Evolutionary conservation across 768 basidiomycete species (phyloP).

Genomic region (Boletellus ananas): DNA sequence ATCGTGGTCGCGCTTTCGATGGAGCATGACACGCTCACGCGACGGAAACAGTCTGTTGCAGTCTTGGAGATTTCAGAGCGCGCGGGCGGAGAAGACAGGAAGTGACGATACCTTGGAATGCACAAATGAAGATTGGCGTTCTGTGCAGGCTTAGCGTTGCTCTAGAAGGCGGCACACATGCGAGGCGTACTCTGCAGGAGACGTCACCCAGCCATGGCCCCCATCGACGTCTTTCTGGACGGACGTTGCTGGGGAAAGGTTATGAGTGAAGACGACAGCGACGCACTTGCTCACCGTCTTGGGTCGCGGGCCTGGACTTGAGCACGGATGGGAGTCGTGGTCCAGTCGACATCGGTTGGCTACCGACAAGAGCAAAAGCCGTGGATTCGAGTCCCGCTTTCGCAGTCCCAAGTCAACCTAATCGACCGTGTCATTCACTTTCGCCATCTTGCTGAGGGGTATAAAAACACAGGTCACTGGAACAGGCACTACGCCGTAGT

Average conservation of each 20-base stretch:
- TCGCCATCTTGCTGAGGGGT: no score
- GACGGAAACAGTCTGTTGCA: slow-evolving; percentile 73
- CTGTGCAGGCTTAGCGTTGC: slow-evolving; percentile 34
- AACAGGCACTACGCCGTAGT: no score
- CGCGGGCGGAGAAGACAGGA: background rate
- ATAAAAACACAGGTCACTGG: no score
- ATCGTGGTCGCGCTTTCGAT: slow-evolving; percentile 71
- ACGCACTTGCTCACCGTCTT: slow-evolving; percentile 24
- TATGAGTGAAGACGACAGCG: background rate
- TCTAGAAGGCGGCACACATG: no score
- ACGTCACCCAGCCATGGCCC: slow-evolving; percentile 48
- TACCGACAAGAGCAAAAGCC: no score
- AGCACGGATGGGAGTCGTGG: slow-evolving; percentile 33
- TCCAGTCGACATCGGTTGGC: slow-evolving; percentile 21
- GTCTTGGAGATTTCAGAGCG: slow-evolving; percentile 33
- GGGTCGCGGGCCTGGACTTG: slow-evolving; percentile 30
- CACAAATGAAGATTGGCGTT: slow-evolving; percentile 81
- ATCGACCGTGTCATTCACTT: no score
- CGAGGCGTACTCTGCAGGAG: no score
- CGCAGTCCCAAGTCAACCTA: no score
- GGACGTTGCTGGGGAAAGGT: slow-evolving; percentile 37
- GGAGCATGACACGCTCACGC: slow-evolving; percentile 62
- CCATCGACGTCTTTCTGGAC: slow-evolving; percentile 51
- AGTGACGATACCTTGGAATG: slow-evolving; percentile 44
- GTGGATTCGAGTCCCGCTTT: no score